Evolutionary conservation across 176 grass and related monocot species (phyloP), one percentile per base, ranked within the genome.

Genomic region (Carex kokanica): DNA sequence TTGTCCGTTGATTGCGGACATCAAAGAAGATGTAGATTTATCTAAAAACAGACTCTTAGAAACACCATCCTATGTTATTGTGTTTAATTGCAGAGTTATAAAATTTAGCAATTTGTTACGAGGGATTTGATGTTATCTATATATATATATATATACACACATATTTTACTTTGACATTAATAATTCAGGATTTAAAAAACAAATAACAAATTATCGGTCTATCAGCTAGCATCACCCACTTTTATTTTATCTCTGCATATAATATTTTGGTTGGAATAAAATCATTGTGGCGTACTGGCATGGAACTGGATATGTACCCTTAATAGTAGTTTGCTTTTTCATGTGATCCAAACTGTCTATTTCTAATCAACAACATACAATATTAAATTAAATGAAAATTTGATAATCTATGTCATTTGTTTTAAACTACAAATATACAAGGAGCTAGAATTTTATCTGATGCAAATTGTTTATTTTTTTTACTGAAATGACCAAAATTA

Each of bases 1-100:
- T 77, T 82, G 80, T 82, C 80, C 80, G 61, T 49, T 68, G 61
- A 82, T 82, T 82, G 60, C 41, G 80, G 80, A 68, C 61, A 68
- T 38, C 80, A 68, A 82, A 64, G 43, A 49, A 40, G 13, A 78
- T 29, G 20, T 53, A 24, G 6, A 74, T 74, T 52, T 53, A 52
- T 74, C 71, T 74, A 2, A 74, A 74, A 74, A 51, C n/a, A 27
- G 29, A 74, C 71, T 51, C 71, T 74, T 74, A 78, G 6, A 15
- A 78, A 78, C 24, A 14, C 31, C 51, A 78, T 56, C 8, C 25
- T 29, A 52, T 78, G 73, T 56, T 78, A 31, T 78, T 53, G 18
- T 78, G 0, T 55, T 56, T 0, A 17, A 78, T 78, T 78, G 52
- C 73, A 56, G 4, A 54, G 2, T 56, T 3, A 78, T 78, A 32